Evolutionary conservation across 2,329 filamentous ascomycete species (phyloP).

Genomic region (Aspergillus ruber): DNA sequence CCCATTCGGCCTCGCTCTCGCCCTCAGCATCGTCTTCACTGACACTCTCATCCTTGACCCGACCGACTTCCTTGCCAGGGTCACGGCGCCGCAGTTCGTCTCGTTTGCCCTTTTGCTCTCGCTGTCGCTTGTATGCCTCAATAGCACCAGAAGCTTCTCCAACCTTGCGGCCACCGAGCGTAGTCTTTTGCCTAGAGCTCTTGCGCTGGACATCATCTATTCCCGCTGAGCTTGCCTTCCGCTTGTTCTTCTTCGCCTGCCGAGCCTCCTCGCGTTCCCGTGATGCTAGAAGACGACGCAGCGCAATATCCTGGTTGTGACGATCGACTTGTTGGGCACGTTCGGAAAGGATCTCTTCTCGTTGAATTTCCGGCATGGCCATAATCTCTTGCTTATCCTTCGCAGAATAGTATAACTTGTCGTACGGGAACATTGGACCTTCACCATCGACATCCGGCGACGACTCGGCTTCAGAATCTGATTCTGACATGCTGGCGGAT

Average conservation of each 20-base stretch:
- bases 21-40: constrained; percentile 60
- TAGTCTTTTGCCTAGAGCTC: constrained; percentile 64
- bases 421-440: constrained; percentile 66
- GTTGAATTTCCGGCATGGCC: constrained; percentile 80
- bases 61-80: constrained; percentile 48
- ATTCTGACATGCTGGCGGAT: constrained; percentile 86
- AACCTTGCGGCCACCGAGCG: constrained; percentile 58
- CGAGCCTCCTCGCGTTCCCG: constrained; percentile 56
- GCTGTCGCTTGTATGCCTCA: constrained; percentile 59
- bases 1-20: constrained; percentile 76
- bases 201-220: constrained; percentile 72
- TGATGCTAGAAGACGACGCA: constrained; percentile 69
- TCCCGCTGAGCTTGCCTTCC: constrained; percentile 73
- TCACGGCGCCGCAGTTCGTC: constrained; percentile 43
- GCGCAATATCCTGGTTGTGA: constrained; percentile 71
- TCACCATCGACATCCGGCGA: constrained; percentile 42
- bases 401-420: constrained; percentile 72
- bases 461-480: constrained; percentile 65
- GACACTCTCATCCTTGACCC: constrained; percentile 55
- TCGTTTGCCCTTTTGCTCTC: constrained; percentile 52
- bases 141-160: constrained; percentile 67
- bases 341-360: constrained; percentile 83
- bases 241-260: constrained; percentile 51
- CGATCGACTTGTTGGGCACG: constrained; percentile 76
- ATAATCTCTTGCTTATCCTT: constrained; percentile 74